These are phyloP conservation scores for Moesziomyces antarcticus DNA, from an alignment of 1,284 basidiomycete genomes.

Conservation along the genomic window DNA sequence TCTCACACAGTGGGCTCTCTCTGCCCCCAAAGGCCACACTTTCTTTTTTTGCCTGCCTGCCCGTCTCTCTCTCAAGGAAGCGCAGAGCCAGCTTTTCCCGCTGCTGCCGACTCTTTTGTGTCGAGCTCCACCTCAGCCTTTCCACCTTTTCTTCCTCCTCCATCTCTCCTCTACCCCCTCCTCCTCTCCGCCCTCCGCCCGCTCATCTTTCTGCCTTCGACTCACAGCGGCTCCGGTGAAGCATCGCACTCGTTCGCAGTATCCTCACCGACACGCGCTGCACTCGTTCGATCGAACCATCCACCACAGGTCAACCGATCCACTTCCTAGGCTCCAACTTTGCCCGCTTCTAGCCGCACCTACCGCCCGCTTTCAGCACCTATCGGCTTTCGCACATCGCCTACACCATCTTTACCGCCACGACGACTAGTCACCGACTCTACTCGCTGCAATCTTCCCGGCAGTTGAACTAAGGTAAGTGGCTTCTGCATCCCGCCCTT, in stretches of 20 bases:
- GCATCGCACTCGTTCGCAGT: no score
- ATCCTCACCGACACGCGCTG: no score
- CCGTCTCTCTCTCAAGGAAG: no score
- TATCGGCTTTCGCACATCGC: neutral
- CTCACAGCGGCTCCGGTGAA: neutral
- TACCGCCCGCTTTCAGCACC: no score
- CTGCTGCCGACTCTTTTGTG: neutral
- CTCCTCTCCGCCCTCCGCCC: neutral
- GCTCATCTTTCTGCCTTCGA: neutral
- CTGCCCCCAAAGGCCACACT: no score
- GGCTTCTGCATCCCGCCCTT: neutral
- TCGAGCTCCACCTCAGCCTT: slow-evolving; percentile 13
- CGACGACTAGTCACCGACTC: no score
- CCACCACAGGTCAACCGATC: no score
- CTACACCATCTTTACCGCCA: neutral
- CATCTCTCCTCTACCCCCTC: slow-evolving; percentile 4
- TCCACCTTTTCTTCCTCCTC: neutral
- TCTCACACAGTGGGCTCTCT: no score
- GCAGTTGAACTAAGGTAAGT: slow-evolving; percentile 27
- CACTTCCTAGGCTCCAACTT: no score
- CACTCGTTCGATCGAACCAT: no score
- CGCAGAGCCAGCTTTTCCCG: slow-evolving; percentile 12
- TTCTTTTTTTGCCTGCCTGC: no score
- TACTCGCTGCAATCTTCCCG: neutral
- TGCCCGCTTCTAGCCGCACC: no score